A percentile compares a stretch with the other conserved stretches of the same genome.
These are phyloP conservation scores for Ascoidea tarda DNA, from an alignment of 805 yeast species.

Conservation along the genomic window DNA sequence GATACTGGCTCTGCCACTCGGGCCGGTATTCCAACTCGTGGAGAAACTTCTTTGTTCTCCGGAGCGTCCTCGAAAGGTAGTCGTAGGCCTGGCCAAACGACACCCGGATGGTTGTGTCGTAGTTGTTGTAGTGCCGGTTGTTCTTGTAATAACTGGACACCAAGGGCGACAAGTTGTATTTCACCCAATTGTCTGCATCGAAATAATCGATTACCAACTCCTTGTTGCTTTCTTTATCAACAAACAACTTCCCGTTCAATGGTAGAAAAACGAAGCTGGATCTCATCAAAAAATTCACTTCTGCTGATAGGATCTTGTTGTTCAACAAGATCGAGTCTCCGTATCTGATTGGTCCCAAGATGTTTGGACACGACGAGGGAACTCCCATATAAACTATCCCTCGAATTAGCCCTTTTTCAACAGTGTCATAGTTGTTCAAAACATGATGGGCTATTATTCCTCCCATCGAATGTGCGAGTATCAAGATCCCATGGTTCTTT, in stretches of 20 bases:
- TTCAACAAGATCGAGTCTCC: constrained; percentile 73
- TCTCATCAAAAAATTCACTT: constrained; percentile 81
- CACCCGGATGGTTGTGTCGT: background rate
- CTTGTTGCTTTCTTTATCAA: constrained; percentile 43
- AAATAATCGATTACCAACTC: constrained; percentile 59
- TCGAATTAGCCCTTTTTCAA: constrained; percentile 49
- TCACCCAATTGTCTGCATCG: constrained; percentile 69
- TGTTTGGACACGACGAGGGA: constrained; percentile 75
- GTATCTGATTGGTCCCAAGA: constrained; percentile 70
- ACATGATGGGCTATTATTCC: constrained; percentile 77
- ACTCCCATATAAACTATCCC: constrained; percentile 73
- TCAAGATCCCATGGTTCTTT: constrained; percentile 44
- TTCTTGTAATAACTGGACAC: constrained; percentile 24
- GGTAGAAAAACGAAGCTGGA: constrained; percentile 74
- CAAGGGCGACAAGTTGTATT: constrained; percentile 61
- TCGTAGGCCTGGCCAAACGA: constrained; percentile 44
- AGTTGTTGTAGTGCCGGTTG: background rate
- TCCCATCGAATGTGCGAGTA: constrained; percentile 92
- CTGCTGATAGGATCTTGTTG: constrained; percentile 62
- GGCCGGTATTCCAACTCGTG: constrained; percentile 40
- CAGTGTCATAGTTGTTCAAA: constrained; percentile 27
- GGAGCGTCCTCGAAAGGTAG: constrained; percentile 49
- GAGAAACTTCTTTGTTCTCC: constrained; percentile 41
- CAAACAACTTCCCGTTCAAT: constrained; percentile 57
- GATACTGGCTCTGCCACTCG: constrained; percentile 29